phyloP scores from a whole-genome alignment of 139 green algal genomes.

The Zygnema circumcarinatum region DNA sequence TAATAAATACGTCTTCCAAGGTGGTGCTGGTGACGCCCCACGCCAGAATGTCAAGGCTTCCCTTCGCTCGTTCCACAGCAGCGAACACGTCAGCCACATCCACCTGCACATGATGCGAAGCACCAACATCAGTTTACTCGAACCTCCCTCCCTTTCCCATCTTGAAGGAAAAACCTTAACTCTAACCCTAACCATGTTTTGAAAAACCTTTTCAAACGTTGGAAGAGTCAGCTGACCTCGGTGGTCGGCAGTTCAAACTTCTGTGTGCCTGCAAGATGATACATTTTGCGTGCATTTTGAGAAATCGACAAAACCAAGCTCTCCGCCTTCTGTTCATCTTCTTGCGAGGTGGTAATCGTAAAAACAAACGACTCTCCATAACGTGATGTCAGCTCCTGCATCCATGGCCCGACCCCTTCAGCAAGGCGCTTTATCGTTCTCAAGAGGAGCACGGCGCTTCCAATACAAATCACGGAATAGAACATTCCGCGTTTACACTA shows the following conservation, averaged over 20 bases:
- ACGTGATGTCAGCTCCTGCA: slow-evolving; percentile 71
- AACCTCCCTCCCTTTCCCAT: not conserved
- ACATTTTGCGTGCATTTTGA: slow-evolving; percentile 66
- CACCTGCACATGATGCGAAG: slow-evolving; percentile 46
- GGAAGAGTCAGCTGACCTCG: slow-evolving; percentile 18
- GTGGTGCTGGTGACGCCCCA: slow-evolving; percentile 89
- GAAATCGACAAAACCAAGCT: slow-evolving; percentile 26
- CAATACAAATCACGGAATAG: no score
- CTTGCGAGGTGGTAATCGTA: slow-evolving; percentile 75
- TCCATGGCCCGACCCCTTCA: not conserved
- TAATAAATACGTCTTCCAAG: slow-evolving; percentile 90
- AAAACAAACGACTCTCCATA: slow-evolving; percentile 79
- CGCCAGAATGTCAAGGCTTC: slow-evolving; percentile 72
- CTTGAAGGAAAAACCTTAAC: not conserved
- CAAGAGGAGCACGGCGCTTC: no score
- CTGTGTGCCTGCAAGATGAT: slow-evolving; percentile 71
- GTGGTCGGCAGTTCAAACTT: slow-evolving; percentile 72
- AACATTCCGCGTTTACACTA: no score
- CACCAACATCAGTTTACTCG: not conserved
- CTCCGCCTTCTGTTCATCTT: slow-evolving; percentile 66
- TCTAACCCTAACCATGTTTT: not conserved
- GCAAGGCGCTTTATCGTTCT: no score
- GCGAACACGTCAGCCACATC: slow-evolving; percentile 57
- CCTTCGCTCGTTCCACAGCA: slow-evolving; percentile 32
- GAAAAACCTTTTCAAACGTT: not conserved